Conservation (phyloP, 2,329 filamentous ascomycete genomes). For the Neurospora sp. region DNA sequence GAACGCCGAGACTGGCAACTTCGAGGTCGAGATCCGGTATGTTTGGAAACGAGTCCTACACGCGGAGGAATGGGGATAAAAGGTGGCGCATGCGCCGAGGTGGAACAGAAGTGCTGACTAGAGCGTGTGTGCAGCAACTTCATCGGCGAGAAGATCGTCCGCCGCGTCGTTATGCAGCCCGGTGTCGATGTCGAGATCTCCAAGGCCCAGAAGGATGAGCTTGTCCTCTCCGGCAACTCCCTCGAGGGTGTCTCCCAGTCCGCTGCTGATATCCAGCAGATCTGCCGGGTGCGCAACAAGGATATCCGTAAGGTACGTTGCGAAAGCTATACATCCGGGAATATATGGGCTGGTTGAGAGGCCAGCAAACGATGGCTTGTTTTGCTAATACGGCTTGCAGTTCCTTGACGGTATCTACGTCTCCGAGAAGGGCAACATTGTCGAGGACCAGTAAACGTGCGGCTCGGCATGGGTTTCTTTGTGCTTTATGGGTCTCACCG, state of each 20-base stretch:
- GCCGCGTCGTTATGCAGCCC: constrained; percentile 76
- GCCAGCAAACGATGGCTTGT: constrained; percentile 8
- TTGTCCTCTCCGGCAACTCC: constrained; percentile 85
- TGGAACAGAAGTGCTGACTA: constrained; percentile 21
- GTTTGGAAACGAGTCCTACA: constrained; percentile 20
- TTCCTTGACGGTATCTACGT: constrained; percentile 99
- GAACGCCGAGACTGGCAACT: constrained; percentile 80
- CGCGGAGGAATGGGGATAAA: constrained; percentile 4
- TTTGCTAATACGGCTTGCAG: constrained; percentile 31
- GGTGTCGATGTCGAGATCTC: constrained; percentile 89
- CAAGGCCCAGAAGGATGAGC: constrained; percentile 94
- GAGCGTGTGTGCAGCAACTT: constrained; percentile 62
- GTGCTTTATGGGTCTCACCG: constrained; percentile 49
- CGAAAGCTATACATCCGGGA: neutral
- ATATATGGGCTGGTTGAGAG: neutral
- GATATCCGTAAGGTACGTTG: constrained; percentile 93
- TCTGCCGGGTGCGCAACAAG: constrained; percentile 99
- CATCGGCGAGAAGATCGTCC: constrained; percentile 98
- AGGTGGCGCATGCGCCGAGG: neutral
- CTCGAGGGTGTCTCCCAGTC: constrained; percentile 96
- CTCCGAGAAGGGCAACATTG: constrained; percentile 95
- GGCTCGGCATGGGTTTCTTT: constrained; percentile 24
- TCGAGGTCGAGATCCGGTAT: constrained; percentile 95
- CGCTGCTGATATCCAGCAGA: constrained; percentile 98
- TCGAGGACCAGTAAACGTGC: constrained; percentile 48